Base-by-base conservation (phyloP, 805 yeast species). In the Lachancea kluyveri region DNA sequence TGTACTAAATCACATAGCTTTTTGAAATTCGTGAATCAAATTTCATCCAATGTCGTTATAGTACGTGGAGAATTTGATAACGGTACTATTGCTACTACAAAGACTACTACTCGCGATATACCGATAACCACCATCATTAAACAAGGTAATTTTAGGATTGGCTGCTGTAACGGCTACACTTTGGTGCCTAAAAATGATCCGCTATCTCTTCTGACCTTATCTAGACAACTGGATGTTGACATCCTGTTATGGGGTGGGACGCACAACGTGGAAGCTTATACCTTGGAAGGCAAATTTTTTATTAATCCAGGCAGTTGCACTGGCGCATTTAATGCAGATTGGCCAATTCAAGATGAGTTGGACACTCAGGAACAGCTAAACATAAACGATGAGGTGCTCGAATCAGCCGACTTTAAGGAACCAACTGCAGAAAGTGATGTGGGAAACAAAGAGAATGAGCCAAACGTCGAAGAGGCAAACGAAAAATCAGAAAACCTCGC, bases 271-370 rank as follows among this genome's bases (percentile, higher is more conserved):
- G 97, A 90, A 52, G 96, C 96, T 0, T 90, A 87, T 50, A 83
- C 92, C 7, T 62, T 88, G 36, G 97, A 87, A 43, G 94, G 94
- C 14, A 85, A 84, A 58, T 85, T 88, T 55, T 92, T 92, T 50
- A 71, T 92, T n/a, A 90, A 85, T 54, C 97, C 98, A 0, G 98
- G 98, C 0, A 81, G 94, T 52, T 94, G 94, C 24, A 88, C 96
- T 0, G 98, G 98, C 16, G 96, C 96, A 0, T 75, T 71, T 43
- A 70, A 71, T 25, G 70, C 82, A 19, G 79, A 77, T 48, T 74
- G 77, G 60, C 77, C 77, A 36, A 67, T 64, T 5, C 69, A 66
- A 2, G 36, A 36, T 14, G 27, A 16, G 75, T 70, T 12, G 78
- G 70, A 3, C 67, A 68, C 3, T 66, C 53, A 4, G 60, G 57